Evolutionary conservation across 306 rosid genomes (phyloP), one percentile per base, ranked within the genome.

Genomic region (Fragaria nilgerrensis): DNA sequence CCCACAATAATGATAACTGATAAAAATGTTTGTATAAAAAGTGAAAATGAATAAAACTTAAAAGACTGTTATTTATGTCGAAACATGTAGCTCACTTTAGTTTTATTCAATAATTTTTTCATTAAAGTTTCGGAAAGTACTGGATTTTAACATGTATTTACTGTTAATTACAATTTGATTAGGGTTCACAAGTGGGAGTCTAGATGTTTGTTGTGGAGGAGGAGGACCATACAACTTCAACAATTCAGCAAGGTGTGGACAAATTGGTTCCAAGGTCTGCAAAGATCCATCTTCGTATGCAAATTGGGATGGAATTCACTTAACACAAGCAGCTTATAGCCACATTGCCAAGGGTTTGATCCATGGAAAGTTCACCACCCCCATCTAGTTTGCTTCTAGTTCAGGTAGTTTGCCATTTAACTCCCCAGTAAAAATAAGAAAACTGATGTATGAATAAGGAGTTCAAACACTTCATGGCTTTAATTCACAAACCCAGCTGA

Each of bases 231-330:
- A 58, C 85, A 92, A 92, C 76, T 88, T 85, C 72, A 92, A 92
- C 29, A 70, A 50, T 1, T 80, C 93, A 2, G 95, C 88, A 62
- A 79, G 85, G 67, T 89, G 91, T 80, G 95, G 95, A 55, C 82
- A 83, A 43, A 27, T 1, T 12, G 89, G 87, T 17, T 82, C 90
- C 11, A 79, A 43, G 36, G 85, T 83, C 9, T 90, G 93, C 73
- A 61, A 70, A 47, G 47, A 85, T 72, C 93, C 97, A 11, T 81
- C 87, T 2, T 65, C 82, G 1, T 55, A 68, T 70, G 78, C 71
- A 36, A 92, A 87, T 25, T 90, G 95, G 97, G 97, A 89, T 73
- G 97, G 97, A 55, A 7, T 85, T 58, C 93, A 90, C 78, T 84
- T 89, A 55, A 90, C 97, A 0, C 91, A 88, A 75, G 91, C 93